Evolutionary conservation across 1,284 basidiomycete genomes (phyloP).

Genomic region (Sporisorium scitamineum): DNA sequence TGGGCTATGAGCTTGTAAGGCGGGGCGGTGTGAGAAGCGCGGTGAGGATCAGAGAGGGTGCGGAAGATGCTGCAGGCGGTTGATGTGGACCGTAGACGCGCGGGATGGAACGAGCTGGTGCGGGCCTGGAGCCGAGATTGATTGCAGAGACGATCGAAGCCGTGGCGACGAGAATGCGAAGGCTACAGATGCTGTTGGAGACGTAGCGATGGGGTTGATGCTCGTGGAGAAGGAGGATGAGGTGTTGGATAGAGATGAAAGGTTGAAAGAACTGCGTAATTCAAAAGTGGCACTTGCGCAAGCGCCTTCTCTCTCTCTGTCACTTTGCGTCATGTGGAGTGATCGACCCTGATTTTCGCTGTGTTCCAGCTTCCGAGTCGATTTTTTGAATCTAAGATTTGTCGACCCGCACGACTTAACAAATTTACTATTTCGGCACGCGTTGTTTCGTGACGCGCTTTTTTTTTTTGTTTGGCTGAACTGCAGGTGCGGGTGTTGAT

Average conservation of each 20-base stretch:
- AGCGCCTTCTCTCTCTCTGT: slow-evolving; percentile 17
- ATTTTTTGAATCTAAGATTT: background rate
- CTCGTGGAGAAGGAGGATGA: too few species aligned
- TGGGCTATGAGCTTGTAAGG: slow-evolving; percentile 13
- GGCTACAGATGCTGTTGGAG: background rate
- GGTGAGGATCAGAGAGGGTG: background rate
- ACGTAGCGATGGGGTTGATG: background rate
- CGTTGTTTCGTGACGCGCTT: slow-evolving; percentile 30
- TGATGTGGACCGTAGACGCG: background rate
- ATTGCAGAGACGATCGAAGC: background rate
- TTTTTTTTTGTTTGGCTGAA: slow-evolving; percentile 2
- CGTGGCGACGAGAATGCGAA: background rate
- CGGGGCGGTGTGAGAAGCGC: background rate
- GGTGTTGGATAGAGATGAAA: background rate
- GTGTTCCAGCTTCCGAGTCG: slow-evolving; percentile 20
- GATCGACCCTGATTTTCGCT: slow-evolving; percentile 29
- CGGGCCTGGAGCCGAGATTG: background rate
- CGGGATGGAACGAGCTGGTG: background rate
- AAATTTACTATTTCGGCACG: slow-evolving; percentile 17
- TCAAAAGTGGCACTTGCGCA: slow-evolving; percentile 47
- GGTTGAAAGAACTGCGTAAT: slow-evolving; percentile 12
- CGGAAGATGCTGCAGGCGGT: background rate
- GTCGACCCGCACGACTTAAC: slow-evolving; percentile 6
- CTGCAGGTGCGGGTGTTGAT: slow-evolving; percentile 17
- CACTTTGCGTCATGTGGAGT: slow-evolving; percentile 37